Base-by-base conservation (phyloP, 345 rosid species). In the Viola odorata region DNA sequence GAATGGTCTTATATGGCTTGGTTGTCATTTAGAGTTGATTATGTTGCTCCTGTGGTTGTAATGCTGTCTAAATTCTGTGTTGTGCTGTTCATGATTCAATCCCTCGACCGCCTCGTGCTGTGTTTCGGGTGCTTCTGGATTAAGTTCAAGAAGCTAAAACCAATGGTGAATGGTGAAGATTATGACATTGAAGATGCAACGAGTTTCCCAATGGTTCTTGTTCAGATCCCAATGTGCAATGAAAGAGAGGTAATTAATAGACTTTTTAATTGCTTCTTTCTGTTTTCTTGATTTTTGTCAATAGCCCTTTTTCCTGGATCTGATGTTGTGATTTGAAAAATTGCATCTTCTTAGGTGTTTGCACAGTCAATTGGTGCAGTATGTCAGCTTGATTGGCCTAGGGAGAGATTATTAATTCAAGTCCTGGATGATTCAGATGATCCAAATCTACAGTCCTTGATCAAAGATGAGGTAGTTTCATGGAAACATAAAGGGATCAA, bases 211-310 rank as follows among this genome's bases (percentile, higher is more conserved):
- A 91, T 80, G 96, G 96, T 91, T 60, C 89, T 91, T 65, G 82
- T 91, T 72, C 98, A 91, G 84, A 91, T 91, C 75, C 98, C 98
- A 10, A 91, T 91, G 98, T 88, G 96, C 84, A 91, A 91, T 60
- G 98, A 91, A 56, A 72, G 85, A 75, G 98, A 91, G 94, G 96
- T 86, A 71, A 71, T 10, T 38, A 41, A 23, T 45, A 45, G 8
- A 32, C 49, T 58, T n/a, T n/a, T n/a, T 6, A 5, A 63, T 60
- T 23, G 32, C 32, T 23, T 45, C 8, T 44, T 53, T 55, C 50
- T 44, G 37, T 41, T 55, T 45, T 57, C 12, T 41, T 14, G 17
- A 48, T 50, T 44, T 45, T 14, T n/a, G 9, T 36, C 12, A 5
- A 38, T 17, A 51, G 37, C 7, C 39, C 12, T 0, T 55, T 55